Base-by-base conservation (phyloP, 495 filamentous ascomycete species). In the Xylaria cubensis region DNA sequence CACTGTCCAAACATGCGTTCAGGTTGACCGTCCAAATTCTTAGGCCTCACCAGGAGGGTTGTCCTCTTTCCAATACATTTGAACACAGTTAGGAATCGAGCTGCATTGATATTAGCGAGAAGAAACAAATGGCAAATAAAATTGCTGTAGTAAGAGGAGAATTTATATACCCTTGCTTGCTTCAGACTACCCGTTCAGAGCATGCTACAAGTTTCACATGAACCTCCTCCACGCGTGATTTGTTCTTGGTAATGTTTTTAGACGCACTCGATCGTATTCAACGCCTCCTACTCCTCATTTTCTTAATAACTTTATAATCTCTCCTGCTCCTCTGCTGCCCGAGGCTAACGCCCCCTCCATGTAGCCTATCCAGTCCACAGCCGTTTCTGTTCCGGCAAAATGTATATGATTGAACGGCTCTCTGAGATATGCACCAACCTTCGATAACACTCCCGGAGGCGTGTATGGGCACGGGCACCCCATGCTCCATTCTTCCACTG, bases 301-400 rank as follows among this genome's bases (percentile, higher is more conserved):
- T 7, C 64, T 51, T 17, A 69, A 58, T 39, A 32, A 58, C 21
- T 73, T 46, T 41, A 79, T 61, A 19, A 83, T 80, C 69, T 87
- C 84, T 21, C 66, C 71, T 5, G 80, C 84, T 2, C 76, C 84
- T 65, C 78, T 77, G 36, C 80, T 66, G 0, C 83, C 84, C 39
- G 73, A 77, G 7, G 75, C 53, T 9, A 85, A 53, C 15, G 85
- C 84, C 0, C 85, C 84, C 64, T 86, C 83, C 83, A 87, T 86
- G 73, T 86, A 86, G 34, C 84, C 84, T 64, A 79, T 81, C 83
- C 84, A 86, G 13, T 79, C 78, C 17, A 26, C 59, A 0, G 81
- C 73, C n/a, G 79, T 82, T 73, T 86, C 85, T 4, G 82, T 85
- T 0, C 84, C 84, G 0, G 77, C 80, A 75, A 85, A 86, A 69